Conservation (phyloP, 192 early-diverging fungal species). For the Paraglomus brasilianum region DNA sequence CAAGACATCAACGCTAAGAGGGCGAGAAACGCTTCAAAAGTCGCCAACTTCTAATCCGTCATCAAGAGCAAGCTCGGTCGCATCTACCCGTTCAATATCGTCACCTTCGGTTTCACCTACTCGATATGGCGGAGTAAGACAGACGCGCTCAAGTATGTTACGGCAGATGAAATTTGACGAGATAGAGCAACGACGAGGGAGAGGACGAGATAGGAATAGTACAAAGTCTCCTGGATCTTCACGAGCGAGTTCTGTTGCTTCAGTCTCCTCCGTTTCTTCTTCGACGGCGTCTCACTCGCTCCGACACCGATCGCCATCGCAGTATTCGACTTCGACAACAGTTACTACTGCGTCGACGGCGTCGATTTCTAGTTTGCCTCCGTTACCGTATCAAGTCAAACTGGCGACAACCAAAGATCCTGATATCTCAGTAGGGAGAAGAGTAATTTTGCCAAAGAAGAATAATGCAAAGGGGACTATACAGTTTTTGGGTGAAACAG, state of each 20-base stretch:
- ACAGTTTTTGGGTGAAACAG: constrained; percentile 32
- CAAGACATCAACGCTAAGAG: constrained; percentile 8
- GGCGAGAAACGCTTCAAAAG: not conserved
- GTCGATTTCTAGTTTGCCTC: constrained; percentile 11
- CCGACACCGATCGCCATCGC: constrained; percentile 24
- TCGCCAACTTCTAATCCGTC: constrained; percentile 14
- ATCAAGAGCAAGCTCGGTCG: constrained; percentile 22
- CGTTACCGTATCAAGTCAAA: constrained; percentile 23
- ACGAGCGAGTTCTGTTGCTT: constrained; percentile 27
- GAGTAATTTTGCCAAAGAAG: constrained; percentile 30
- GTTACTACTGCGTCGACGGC: constrained; percentile 4
- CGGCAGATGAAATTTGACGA: constrained; percentile 30
- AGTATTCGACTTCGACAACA: constrained; percentile 5
- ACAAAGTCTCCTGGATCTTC: constrained; percentile 19
- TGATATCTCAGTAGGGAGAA: constrained; percentile 31
- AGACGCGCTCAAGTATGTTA: constrained; percentile 29
- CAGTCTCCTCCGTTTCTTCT: constrained; percentile 22
- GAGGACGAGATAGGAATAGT: not conserved
- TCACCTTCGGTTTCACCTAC: constrained; percentile 28
- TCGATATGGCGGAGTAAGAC: constrained; percentile 22
- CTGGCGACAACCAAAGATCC: constrained; percentile 19
- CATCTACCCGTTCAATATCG: constrained; percentile 5
- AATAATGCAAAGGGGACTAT: constrained; percentile 28
- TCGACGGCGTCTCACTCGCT: constrained; percentile 8
- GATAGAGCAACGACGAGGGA: constrained; percentile 25